Conservation (phyloP, 805 yeast genomes). For the Saccharomycopsis guyanensis region DNA sequence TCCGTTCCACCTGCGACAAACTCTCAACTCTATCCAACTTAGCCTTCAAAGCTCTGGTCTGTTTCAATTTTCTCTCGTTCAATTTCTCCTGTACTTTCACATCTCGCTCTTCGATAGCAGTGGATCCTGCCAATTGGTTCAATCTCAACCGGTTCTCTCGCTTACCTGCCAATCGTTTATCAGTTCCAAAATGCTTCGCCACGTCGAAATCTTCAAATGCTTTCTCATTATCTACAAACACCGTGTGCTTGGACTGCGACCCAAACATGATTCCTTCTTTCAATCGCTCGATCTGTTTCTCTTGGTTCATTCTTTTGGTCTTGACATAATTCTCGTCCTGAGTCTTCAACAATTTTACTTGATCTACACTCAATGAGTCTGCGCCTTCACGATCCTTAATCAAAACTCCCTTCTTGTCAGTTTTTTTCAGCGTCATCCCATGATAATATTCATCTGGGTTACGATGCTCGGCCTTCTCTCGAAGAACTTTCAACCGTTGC, state of each 20-base stretch:
- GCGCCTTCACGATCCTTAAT: slow-evolving; percentile 47
- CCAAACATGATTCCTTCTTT: slow-evolving; percentile 39
- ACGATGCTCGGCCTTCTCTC: slow-evolving; percentile 60
- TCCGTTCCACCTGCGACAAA: slow-evolving; percentile 57
- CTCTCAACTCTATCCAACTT: slow-evolving; percentile 65
- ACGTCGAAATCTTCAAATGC: slow-evolving; percentile 55
- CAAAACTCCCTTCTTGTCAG: slow-evolving; percentile 65
- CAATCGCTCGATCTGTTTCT: slow-evolving; percentile 49
- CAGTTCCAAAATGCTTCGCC: slow-evolving; percentile 63
- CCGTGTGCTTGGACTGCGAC: slow-evolving; percentile 70
- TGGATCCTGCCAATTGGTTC: slow-evolving; percentile 34
- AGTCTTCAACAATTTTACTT: slow-evolving; percentile 75
- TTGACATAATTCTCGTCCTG: slow-evolving; percentile 86
- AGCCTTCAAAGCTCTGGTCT: slow-evolving; percentile 50
- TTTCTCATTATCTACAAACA: slow-evolving; percentile 64
- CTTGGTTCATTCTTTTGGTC: slow-evolving; percentile 65
- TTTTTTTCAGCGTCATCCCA: slow-evolving; percentile 69
- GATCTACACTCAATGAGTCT: slow-evolving; percentile 58
- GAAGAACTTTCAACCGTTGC: slow-evolving; percentile 56
- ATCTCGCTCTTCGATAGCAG: slow-evolving; percentile 21
- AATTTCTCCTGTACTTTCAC: slow-evolving; percentile 28
- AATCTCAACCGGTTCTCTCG: slow-evolving; percentile 65
- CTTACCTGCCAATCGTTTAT: slow-evolving; percentile 48
- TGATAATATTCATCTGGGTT: slow-evolving; percentile 97
- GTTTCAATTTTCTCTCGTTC: slow-evolving; percentile 51